Base-by-base conservation (phyloP, 805 yeast species). In the Scheffersomyces amazonensis region DNA sequence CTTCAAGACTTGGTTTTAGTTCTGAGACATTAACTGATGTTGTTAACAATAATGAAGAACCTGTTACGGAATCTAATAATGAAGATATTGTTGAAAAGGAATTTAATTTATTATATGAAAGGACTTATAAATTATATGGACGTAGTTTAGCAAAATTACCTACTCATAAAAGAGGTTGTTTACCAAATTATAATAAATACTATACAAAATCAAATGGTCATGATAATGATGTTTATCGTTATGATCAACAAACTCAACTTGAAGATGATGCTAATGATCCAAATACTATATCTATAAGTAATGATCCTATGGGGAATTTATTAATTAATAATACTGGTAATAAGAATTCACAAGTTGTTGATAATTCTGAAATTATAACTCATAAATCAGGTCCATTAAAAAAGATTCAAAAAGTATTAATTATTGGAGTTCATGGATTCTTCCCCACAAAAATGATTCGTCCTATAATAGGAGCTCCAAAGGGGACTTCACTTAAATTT, bases 361-460 rank as follows among this genome's bases (percentile, higher is more conserved):
- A 42, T n/a, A 36, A 44, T 3, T 16, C 36, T 22, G 31, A 40
- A 31, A 47, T 64, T 2, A 49, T 61, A 2, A 46, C 54, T 4
- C 59, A 55, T 23, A 57, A 53, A 33, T 37, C 60, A 7, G 58
- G 62, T 1, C 60, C 64, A 2, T 52, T 66, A 31, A 43, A 44
- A 16, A 57, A 47, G 29, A 62, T 76, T 39, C 75, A 76, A 40
- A 78, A 80, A 45, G 86, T 86, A 0, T 73, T 91, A 21, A 83
- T 93, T 24, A 79, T 91, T 41, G 99, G 99, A 0, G 90, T 91
- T 1, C 99, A 91, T 64, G 99, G 99, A 1, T 91, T 90, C 54
- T 91, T 93, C 66, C 99, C 99, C 0, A 85, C 88, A 1, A 78
- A 76, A 45, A 81, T 88, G 73, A 69, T 93, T 48, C 66, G 99